Conservation (phyloP, 1,139 yeast genomes). For the Taphrina confusa region DNA sequence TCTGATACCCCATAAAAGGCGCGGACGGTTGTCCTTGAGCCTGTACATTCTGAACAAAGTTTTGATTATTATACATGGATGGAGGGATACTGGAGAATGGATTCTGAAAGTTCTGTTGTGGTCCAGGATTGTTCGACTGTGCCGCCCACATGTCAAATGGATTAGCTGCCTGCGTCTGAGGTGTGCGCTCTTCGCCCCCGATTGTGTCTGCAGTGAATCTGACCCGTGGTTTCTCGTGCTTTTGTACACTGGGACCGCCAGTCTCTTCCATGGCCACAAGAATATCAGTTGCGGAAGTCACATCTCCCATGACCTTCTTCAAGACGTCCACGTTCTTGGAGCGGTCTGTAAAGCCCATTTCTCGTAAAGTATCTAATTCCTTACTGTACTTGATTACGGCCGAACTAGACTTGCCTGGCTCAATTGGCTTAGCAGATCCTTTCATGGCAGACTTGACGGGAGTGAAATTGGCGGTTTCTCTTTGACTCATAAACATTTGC, state of each 20-base stretch:
- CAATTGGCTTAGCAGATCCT: slow-evolving; percentile 18
- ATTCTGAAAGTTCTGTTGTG: slow-evolving; percentile 40
- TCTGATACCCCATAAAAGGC: slow-evolving; percentile 26
- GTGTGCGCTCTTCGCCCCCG: slow-evolving; percentile 55
- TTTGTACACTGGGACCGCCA: slow-evolving; percentile 54
- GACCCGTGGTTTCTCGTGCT: slow-evolving; percentile 54
- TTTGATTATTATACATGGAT: slow-evolving; percentile 34
- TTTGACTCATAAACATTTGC: slow-evolving; percentile 38
- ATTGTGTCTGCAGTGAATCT: slow-evolving; percentile 53
- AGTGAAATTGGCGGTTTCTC: slow-evolving; percentile 22
- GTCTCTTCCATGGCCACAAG: slow-evolving; percentile 45
- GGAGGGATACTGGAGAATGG: slow-evolving; percentile 35
- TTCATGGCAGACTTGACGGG: slow-evolving; percentile 34
- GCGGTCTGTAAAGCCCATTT: slow-evolving; percentile 29
- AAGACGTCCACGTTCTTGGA: slow-evolving; percentile 15
- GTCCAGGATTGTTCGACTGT: slow-evolving; percentile 50
- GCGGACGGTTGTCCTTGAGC: slow-evolving; percentile 32
- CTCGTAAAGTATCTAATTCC: slow-evolving; percentile 8
- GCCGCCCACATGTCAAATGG: slow-evolving; percentile 42
- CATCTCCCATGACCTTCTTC: slow-evolving; percentile 31
- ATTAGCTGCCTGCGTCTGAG: slow-evolving; percentile 47
- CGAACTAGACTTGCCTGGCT: slow-evolving; percentile 23
- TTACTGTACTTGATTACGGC: slow-evolving; percentile 14
- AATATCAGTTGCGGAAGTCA: slow-evolving; percentile 31
- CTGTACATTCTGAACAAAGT: slow-evolving; percentile 35